Base-by-base conservation (phyloP, 768 basidiomycete species). In the Amanita rubescens region DNA sequence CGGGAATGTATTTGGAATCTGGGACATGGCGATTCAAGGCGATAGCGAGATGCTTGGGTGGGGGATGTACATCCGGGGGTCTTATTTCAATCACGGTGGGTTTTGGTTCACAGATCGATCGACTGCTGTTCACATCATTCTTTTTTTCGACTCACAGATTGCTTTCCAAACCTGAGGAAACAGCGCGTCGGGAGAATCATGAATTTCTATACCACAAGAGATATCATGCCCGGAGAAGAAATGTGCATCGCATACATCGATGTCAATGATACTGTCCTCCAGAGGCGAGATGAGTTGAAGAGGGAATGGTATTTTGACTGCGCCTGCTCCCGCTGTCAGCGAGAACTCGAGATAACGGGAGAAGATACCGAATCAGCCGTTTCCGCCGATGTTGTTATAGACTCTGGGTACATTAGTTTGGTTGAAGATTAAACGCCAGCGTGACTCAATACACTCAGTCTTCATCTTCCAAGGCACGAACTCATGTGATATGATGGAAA, bases 1-100 rank as follows among this genome's bases (percentile, higher is more conserved):
- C 20, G 83, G 84, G 19, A 86, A 86, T 57, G 75, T 80, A 7
- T 86, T 87, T 55, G 85, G 84, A 14, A 75, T 87, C 43, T 86
- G 80, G 80, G 82, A 85, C 55, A 76, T 63, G 67, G 71, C 65
- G 27, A 65, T 65, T 52, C 67, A 68, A 55, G 71, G 70, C 17
- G 76, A 76, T 35, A 72, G 71, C 46, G 81, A 82, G 64, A 80
- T 84, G 82, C 62, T 85, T 17, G 84, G 84, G 20, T 87, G 81
- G 77, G 80, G 75, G 4, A 70, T 84, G 57, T 85, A 81, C 65
- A 64, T 76, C 5, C 75, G 74, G 46, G 81, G 76, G 0, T 82
- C 82, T 17, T 84, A 80, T 65, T 87, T 85, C 61, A 87, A 87
- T 58, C 84, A 87, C 60, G 74, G 85, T 84, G 37, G 45, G 72